Evolutionary conservation across 2,329 filamentous ascomycete genomes (phyloP).

Genomic region (Alternaria burnsii): DNA sequence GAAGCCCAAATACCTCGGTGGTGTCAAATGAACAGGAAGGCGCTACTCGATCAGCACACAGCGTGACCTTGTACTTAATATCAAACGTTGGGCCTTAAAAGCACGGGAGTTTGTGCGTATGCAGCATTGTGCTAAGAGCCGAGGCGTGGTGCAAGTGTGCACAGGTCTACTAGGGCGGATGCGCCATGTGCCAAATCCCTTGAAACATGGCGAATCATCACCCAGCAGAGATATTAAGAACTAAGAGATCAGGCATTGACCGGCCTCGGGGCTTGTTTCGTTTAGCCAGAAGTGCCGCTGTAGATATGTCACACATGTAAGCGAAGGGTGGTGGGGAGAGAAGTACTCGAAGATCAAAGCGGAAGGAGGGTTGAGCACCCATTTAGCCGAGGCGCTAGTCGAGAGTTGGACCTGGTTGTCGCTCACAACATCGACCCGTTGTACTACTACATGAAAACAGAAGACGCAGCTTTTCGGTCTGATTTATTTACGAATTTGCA

Average conservation of each 20-base stretch:
- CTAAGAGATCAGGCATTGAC: constrained; percentile 3
- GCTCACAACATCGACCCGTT: background rate
- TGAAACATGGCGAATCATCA: constrained; percentile 30
- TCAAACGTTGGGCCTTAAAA: background rate
- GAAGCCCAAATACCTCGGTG: background rate
- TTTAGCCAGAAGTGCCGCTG: constrained; percentile 6
- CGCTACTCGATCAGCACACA: background rate
- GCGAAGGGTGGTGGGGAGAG: background rate
- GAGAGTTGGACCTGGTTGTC: background rate
- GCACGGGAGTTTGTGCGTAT: background rate
- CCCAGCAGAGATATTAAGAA: constrained; percentile 23
- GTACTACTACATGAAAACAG: background rate
- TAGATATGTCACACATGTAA: constrained; percentile 9
- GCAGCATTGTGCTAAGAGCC: background rate
- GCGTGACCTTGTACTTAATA: constrained; percentile 11
- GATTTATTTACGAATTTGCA: background rate
- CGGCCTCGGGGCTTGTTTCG: constrained; percentile 1
- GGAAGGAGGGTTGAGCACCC: background rate
- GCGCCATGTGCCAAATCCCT: constrained; percentile 19
- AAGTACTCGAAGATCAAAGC: background rate
- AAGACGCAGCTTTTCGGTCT: background rate
- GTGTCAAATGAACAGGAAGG: background rate
- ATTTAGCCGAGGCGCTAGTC: background rate
- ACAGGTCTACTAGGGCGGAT: constrained; percentile 17
- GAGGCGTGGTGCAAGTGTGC: constrained; percentile 4